These are phyloP conservation scores for Cercospora canescens DNA, from an alignment of 2,329 filamentous ascomycete species.

Conservation along the genomic window DNA sequence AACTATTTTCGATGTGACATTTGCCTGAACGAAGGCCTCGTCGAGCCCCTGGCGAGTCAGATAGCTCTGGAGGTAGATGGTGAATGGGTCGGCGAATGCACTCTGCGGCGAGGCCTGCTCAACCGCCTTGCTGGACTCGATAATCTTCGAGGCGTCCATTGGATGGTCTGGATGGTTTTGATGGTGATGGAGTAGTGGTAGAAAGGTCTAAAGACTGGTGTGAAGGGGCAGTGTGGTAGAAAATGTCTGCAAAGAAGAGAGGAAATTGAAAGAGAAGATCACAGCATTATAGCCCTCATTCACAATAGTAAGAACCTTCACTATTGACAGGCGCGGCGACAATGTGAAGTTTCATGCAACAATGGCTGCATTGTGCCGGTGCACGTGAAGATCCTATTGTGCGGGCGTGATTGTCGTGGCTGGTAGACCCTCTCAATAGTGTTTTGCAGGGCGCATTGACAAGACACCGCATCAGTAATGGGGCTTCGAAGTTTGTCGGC, in stretches of 20 bases:
- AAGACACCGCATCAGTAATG: neutral
- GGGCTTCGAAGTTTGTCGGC: neutral
- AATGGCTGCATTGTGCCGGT: neutral
- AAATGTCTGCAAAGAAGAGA: neutral
- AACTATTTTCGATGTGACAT: neutral
- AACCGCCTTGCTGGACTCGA: neutral
- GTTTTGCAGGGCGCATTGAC: too few species aligned
- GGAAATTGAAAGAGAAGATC: neutral
- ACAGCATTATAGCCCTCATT: neutral
- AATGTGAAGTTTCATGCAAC: neutral
- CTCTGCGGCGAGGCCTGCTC: conserved; percentile 5
- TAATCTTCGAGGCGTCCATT: neutral
- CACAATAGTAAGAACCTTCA: neutral
- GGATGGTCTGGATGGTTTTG: neutral
- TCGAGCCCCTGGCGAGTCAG: neutral
- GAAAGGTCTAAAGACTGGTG: neutral
- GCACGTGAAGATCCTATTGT: neutral
- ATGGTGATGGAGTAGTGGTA: neutral
- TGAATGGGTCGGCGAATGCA: neutral
- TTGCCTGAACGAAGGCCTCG: neutral
- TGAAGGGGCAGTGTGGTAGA: neutral
- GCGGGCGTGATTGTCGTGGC: neutral
- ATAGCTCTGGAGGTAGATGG: neutral
- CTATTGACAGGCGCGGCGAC: neutral
- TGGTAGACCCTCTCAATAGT: neutral